Percentiles rank a stretch among this genome's conserved stretches.
Conservation (phyloP, 2,329 filamentous ascomycete species). For the Colletotrichum chrysophilum region DNA sequence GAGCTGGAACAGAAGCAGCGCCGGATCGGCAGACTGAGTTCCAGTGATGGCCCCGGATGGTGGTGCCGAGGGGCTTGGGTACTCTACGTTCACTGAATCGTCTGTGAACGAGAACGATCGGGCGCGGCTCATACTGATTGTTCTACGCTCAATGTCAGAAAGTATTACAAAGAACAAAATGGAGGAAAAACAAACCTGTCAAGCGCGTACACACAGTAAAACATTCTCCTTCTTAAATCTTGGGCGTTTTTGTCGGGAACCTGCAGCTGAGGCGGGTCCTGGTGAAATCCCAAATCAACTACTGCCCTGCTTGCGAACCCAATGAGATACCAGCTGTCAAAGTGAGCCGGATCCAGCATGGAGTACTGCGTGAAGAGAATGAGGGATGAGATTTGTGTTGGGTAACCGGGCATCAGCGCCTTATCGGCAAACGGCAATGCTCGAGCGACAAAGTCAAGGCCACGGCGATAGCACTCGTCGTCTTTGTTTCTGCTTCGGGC, state of each 20-base stretch:
- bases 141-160: constrained; percentile 49
- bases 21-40: constrained; percentile 67
- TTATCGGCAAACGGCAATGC: constrained; percentile 81
- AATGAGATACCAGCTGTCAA: constrained; percentile 92
- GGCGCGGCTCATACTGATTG: constrained; percentile 87
- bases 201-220: constrained; percentile 88
- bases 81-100: constrained; percentile 81
- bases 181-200: constrained; percentile 67
- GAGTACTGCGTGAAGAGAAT: constrained; percentile 88
- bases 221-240: constrained; percentile 81
- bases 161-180: background rate
- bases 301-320: constrained; percentile 88
- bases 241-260: constrained; percentile 71
- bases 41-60: constrained; percentile 46
- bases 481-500: constrained; percentile 74
- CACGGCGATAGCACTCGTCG: constrained; percentile 65
- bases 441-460: constrained; percentile 60
- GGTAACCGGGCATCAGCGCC: constrained; percentile 84
- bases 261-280: constrained; percentile 80
- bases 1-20: constrained; percentile 80
- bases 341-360: constrained; percentile 87
- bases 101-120: constrained; percentile 94
- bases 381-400: constrained; percentile 85
- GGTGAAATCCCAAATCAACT: constrained; percentile 90
- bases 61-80: constrained; percentile 62